phyloP scores from a whole-genome alignment of 495 filamentous ascomycete genomes.

The Penicillium soppii region DNA sequence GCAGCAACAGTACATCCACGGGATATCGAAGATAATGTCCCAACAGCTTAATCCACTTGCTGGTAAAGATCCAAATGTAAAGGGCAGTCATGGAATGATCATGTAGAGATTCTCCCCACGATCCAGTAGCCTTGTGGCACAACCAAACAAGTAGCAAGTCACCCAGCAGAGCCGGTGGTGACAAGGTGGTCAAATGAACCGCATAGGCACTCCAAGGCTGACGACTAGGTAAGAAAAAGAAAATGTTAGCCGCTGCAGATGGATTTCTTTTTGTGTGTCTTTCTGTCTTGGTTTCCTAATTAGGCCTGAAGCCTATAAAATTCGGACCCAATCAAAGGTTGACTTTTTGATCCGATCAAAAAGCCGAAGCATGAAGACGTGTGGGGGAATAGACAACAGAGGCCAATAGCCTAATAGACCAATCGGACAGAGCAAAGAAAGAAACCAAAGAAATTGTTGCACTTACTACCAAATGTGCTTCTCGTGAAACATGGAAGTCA shows the following conservation, averaged over 20 bases:
- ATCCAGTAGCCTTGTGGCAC: conserved; percentile 44
- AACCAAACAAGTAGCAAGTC: conserved; percentile 62
- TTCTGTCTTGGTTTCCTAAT: background rate
- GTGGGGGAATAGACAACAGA: background rate
- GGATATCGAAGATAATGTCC: conserved; percentile 73
- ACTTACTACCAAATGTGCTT: conserved; percentile 68
- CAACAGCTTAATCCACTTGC: conserved; percentile 74
- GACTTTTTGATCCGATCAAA: conserved; percentile 2
- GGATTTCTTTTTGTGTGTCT: too few relatives aligned
- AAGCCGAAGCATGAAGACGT: background rate
- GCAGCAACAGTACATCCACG: conserved; percentile 64
- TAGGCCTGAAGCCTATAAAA: conserved; percentile 7
- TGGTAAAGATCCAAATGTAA: conserved; percentile 62
- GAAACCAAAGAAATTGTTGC: conserved; percentile 13
- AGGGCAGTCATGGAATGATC: conserved; percentile 50
- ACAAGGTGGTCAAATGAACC: conserved; percentile 71
- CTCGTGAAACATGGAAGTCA: conserved; percentile 71
- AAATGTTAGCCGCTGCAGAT: conserved; percentile 28
- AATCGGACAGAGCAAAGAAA: conserved; percentile 4
- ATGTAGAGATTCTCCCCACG: conserved; percentile 43
- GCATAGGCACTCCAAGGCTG: conserved; percentile 77
- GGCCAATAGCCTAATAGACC: background rate
- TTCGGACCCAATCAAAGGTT: background rate
- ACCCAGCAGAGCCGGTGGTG: conserved; percentile 63
- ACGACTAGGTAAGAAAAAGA: conserved; percentile 47